Percentiles rank a stretch among this genome's conserved stretches.
Evolutionary conservation across 1,139 yeast genomes (phyloP).

Genomic region (Sugiyamaella sp.): DNA sequence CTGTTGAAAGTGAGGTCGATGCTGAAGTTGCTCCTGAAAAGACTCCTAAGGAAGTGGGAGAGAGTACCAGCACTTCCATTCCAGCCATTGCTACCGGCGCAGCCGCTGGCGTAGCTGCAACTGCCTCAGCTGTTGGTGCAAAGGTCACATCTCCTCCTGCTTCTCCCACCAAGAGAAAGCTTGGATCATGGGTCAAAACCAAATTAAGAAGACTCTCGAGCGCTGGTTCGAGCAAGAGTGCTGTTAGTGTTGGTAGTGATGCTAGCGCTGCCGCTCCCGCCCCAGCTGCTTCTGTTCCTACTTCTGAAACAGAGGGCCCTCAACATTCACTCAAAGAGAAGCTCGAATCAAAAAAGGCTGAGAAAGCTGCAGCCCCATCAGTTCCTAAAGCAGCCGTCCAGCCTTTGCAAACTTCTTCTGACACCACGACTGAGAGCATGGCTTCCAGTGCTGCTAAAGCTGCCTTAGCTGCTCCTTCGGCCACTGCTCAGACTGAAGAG

Average conservation of each 20-base stretch:
- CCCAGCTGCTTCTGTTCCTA: conserved; percentile 4
- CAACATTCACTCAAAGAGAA: conserved; percentile 19
- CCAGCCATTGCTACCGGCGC: conserved; percentile 14
- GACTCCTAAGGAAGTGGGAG: background rate
- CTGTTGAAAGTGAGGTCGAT: background rate
- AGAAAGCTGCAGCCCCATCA: conserved; percentile 13
- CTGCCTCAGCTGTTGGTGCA: conserved; percentile 15
- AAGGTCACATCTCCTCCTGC: conserved; percentile 10
- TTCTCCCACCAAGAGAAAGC: conserved; percentile 14
- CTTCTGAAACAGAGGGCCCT: conserved; percentile 14
- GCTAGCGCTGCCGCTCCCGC: background rate
- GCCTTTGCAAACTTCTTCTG: conserved; percentile 27
- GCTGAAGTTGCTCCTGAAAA: conserved; percentile 4
- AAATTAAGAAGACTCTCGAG: conserved; percentile 20
- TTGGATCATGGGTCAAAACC: conserved; percentile 18
- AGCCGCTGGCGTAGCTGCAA: conserved; percentile 17
- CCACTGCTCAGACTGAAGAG: conserved; percentile 8
- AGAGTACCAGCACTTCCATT: background rate
- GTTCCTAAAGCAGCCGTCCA: conserved; percentile 14
- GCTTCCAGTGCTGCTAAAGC: conserved; percentile 29
- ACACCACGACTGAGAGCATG: conserved; percentile 16
- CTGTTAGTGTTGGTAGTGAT: conserved; percentile 1
- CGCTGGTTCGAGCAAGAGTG: conserved; percentile 10
- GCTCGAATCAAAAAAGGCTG: conserved; percentile 21
- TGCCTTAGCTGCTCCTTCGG: conserved; percentile 12